Conservation (phyloP, 768 basidiomycete species). For the Amanita pallidorosea region DNA sequence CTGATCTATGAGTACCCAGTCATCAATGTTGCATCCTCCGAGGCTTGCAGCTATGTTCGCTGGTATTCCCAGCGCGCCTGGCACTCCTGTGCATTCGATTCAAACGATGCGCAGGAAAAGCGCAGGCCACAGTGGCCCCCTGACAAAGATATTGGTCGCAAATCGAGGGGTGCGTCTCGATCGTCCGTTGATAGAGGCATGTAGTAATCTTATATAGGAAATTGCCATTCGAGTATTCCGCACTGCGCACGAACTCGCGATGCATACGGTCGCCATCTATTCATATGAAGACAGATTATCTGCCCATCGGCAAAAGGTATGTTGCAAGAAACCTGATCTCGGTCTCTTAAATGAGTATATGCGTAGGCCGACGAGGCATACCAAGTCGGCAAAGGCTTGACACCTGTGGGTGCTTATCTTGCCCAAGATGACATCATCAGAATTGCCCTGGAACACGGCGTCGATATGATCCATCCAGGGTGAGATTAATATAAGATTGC, state of each 20-base stretch:
- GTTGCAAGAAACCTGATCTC: conserved; percentile 6
- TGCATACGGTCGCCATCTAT: conserved; percentile 99
- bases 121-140: conserved; percentile 81
- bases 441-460: conserved; percentile 94
- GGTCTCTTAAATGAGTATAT: conserved; percentile 19
- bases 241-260: conserved; percentile 95
- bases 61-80: conserved; percentile 63
- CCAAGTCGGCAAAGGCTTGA: conserved; percentile 92
- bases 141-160: conserved; percentile 88
- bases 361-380: conserved; percentile 93
- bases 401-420: conserved; percentile 95
- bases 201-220: conserved; percentile 45
- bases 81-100: conserved; percentile 84
- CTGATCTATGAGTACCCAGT: conserved; percentile 29
- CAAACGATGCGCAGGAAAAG: conserved; percentile 86
- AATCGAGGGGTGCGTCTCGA: conserved; percentile 69
- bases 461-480: conserved; percentile 99
- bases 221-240: conserved; percentile 98
- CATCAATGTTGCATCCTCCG: conserved; percentile 52
- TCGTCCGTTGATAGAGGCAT: background rate
- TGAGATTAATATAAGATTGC: conserved; percentile 21
- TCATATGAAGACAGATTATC: conserved; percentile 94
- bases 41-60: conserved; percentile 66
- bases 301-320: conserved; percentile 94
- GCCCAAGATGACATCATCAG: conserved; percentile 96